A percentile compares a stretch with the other conserved stretches of the same genome.
Conservation (phyloP, 106 monocot genomes). For the Triglochin maritima region DNA sequence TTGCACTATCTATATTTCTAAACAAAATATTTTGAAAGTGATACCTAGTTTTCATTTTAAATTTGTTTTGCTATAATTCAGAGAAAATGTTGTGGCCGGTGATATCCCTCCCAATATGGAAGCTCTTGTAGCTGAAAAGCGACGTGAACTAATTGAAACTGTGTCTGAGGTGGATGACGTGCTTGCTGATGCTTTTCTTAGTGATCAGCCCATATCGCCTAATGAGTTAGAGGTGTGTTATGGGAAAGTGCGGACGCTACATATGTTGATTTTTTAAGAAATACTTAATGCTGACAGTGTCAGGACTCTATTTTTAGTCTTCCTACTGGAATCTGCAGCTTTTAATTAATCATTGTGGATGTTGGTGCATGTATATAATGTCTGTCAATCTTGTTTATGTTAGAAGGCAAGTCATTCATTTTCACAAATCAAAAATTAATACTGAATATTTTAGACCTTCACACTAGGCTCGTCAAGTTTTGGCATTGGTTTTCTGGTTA, state of each 20-base stretch:
- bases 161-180: constrained; percentile 97
- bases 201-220: constrained; percentile 66
- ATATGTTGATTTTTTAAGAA: not conserved
- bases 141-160: constrained; percentile 87
- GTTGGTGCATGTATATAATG: not conserved
- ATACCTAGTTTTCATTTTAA: not conserved
- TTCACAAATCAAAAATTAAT: too few species aligned
- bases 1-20: not conserved
- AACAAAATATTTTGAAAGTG: not conserved
- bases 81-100: constrained; percentile 60
- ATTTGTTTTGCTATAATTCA: constrained; percentile 22
- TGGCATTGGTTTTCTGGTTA: too few species aligned
- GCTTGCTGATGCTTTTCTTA: constrained; percentile 90
- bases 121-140: constrained; percentile 52
- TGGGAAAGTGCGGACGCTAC: not conserved
- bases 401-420: not conserved
- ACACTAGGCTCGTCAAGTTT: too few species aligned
- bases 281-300: too few species aligned
- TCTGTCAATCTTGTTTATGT: not conserved
- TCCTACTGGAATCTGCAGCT: not conserved
- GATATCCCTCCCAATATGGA: constrained; percentile 70
- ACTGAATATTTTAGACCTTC: too few species aligned
- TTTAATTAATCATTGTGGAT: not conserved
- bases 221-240: constrained; percentile 61
- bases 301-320: not conserved